Conservation (phyloP, 306 rosid genomes). For the Quillaja saponaria region DNA sequence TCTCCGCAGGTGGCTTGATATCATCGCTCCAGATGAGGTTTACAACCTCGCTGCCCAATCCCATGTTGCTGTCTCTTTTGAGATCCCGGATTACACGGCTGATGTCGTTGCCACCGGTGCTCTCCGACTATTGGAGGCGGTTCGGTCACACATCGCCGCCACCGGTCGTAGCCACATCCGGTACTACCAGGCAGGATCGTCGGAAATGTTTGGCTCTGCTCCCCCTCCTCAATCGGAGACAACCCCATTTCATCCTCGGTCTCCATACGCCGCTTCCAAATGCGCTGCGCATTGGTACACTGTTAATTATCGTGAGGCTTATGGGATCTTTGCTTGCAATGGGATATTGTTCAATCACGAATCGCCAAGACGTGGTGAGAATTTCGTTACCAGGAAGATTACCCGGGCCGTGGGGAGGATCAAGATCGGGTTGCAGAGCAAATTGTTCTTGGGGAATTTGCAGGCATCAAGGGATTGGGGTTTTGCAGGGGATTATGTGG, state of each 20-base stretch:
- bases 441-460: conserved; percentile 56
- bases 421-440: conserved; percentile 61
- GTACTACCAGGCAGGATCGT: conserved; percentile 96
- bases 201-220: conserved; percentile 93
- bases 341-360: conserved; percentile 67
- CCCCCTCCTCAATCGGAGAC: conserved; percentile 88
- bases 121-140: conserved; percentile 88
- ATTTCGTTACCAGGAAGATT: conserved; percentile 64
- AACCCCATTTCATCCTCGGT: conserved; percentile 90
- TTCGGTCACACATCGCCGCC: conserved; percentile 81
- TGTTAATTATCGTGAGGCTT: conserved; percentile 72
- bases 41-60: conserved; percentile 99
- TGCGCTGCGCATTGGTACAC: conserved; percentile 99
- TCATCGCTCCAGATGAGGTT: conserved; percentile 84
- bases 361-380: conserved; percentile 61
- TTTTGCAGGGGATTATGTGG: conserved; percentile 61
- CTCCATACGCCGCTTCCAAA: conserved; percentile 94
- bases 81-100: conserved; percentile 98
- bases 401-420: conserved; percentile 61
- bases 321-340: conserved; percentile 55
- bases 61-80: conserved; percentile 96
- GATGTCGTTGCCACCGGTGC: conserved; percentile 97
- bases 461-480: conserved; percentile 70
- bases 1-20: conserved; percentile 97
- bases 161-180: conserved; percentile 64